Percentiles rank a stretch among this genome's conserved stretches.
These are phyloP conservation scores for Suillus subalutaceus DNA, from an alignment of 768 basidiomycete genomes.

Conservation along the genomic window DNA sequence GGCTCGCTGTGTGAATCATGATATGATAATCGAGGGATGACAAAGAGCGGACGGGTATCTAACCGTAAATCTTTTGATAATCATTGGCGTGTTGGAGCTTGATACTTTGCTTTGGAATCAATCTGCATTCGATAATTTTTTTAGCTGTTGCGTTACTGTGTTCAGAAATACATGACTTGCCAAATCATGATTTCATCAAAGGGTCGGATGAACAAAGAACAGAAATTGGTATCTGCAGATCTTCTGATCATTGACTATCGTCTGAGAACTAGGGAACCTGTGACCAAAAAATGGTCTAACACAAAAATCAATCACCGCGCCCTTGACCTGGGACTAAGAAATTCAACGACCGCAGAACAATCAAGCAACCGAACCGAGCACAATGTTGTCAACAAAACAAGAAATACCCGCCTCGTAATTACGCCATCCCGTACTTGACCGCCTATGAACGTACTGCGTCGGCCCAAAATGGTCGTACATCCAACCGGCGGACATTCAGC, in stretches of 20 bases:
- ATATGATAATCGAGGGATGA: neutral
- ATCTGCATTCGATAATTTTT: neutral
- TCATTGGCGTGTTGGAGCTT: neutral
- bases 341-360: too few relatives aligned
- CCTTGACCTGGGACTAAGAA: neutral
- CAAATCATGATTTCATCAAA: constrained; percentile 1
- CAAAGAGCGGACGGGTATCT: neutral
- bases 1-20: neutral
- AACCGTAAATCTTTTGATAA: neutral
- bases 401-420: constrained; percentile 1
- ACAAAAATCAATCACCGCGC: neutral
- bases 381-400: neutral
- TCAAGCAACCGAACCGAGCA: neutral
- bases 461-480: neutral
- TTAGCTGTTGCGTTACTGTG: neutral
- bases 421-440: neutral
- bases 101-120: constrained; percentile 1
- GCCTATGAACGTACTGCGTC: neutral
- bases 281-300: neutral
- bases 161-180: neutral
- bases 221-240: constrained; percentile 1
- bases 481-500: neutral
- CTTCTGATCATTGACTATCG: neutral
- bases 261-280: neutral
- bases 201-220: constrained; percentile 2